Base-by-base conservation (phyloP, 2,329 filamentous ascomycete species). In the Alternaria arbusti region DNA sequence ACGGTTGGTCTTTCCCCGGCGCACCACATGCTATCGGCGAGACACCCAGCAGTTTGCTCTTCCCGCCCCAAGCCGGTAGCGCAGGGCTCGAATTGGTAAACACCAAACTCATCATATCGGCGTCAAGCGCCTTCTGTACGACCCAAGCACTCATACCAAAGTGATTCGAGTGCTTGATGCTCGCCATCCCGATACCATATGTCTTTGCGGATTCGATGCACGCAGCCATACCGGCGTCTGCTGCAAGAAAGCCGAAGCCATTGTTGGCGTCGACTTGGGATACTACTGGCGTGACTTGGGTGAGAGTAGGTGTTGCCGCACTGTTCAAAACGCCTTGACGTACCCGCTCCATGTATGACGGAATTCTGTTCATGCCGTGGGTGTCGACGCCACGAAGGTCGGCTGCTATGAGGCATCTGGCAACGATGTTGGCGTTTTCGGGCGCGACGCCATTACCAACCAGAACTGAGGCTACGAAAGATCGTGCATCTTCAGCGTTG, bases 71-170 rank as follows among this genome's bases (percentile, higher is more conserved):
- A 0, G 87, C 88, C 1, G 91, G 91, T 56, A 94, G 79, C 0
- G 91, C 91, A 0, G 91, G 91, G 25, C 88, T 91, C 28, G 78
- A 84, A 28, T 89, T 90, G 54, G 85, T 88, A 57, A 86, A 87
- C 50, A 88, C 87, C 1, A 85, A 77, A 8, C 87, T 88, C 77
- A 89, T 88, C 74, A 87, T 87, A 4, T 82, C 82, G 0, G 86
- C 89, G 57, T 95, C 90, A 4, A 94, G 78, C 0, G 91, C 92
- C 76, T 93, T 89, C 77, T 93, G 90, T 8, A 94, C 91, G 0
- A 94, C 75, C 90, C 91, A 94, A 0, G 92, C 92, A 7, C 86
- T 86, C 92, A 95, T 96, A 60, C 92, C 92, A 72, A 92, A 95
- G 77, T 96, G 92, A 71, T 95, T 95, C 30, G 89, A 91, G 78